Base-by-base conservation (phyloP, 2,329 filamentous ascomycete species). In the Fusarium keratoplasticum region DNA sequence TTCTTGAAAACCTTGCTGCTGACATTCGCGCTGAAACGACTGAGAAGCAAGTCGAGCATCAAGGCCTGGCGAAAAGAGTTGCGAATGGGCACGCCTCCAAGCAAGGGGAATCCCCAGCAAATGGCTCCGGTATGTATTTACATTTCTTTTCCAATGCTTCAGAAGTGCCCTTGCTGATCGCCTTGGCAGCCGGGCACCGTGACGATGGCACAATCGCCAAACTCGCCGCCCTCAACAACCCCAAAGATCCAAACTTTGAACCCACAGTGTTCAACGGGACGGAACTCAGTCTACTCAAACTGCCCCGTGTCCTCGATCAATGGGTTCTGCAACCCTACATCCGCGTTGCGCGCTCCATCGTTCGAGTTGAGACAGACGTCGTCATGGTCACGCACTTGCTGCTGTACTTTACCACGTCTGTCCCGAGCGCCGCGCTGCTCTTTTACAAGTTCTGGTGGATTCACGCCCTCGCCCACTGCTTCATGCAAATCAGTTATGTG, bases 341-440 rank as follows among this genome's bases (percentile, higher is more conserved):
- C 58, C 80, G 81, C 16, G 82, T 86, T 79, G 92, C 89, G 2
- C 85, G 84, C 57, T 81, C 79, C 4, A 81, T 91, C 25, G 91
- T 93, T 18, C 90, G 92, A 14, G 84, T 89, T 68, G 86, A 89
- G 64, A 92, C 92, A 1, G 94, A 95, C 79, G 92, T 95, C n/a
- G 89, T 95, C 58, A 94, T 96, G 87, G 81, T 95, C 66, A 94
- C 92, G 0, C 93, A 96, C 80, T 86, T 95, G 33, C 80, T 95
- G 44, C 82, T 94, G 33, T 95, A 95, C 84, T 87, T 92, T 67
- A 84, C 84, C 66, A 94, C 92, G 1, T 91, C 90, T 2, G 82
- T 95, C 2, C 92, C 93, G 1, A 94, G 91, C 73, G 92, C 92
- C 0, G 69, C 90, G 10, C 87, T 87, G 66, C 86, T 95, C 14